Percentiles rank a stretch among this genome's conserved stretches.
phyloP scores from a whole-genome alignment of 2,329 filamentous ascomycete species.

The Colletotrichum falcatum region DNA sequence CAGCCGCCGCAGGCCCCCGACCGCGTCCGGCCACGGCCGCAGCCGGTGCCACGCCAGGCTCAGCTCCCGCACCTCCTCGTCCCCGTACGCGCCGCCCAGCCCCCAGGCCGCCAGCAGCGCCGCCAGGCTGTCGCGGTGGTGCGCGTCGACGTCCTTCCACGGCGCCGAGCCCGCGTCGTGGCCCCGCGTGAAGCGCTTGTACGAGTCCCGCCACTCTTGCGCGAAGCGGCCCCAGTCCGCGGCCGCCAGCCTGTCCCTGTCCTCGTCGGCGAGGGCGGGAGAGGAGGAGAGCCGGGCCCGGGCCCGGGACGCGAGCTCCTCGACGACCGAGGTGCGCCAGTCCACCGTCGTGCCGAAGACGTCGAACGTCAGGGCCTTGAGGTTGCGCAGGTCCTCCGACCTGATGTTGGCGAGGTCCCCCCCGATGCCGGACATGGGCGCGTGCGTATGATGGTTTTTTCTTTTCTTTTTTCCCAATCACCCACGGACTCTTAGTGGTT shows the following conservation, averaged over 20 bases:
- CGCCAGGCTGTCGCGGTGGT: slow-evolving; percentile 73
- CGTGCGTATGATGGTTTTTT: no score
- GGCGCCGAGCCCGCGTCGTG: slow-evolving; percentile 60
- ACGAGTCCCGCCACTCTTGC: slow-evolving; percentile 76
- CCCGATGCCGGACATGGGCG: slow-evolving; percentile 44
- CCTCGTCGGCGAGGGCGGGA: slow-evolving; percentile 55
- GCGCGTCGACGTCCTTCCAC: slow-evolving; percentile 80
- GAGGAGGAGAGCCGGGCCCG: slow-evolving; percentile 60
- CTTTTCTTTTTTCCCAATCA: no score
- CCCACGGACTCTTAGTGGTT: background rate
- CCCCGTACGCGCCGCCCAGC: slow-evolving; percentile 69
- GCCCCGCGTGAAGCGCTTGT: slow-evolving; percentile 68
- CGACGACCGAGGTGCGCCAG: slow-evolving; percentile 77
- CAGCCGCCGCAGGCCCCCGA: slow-evolving; percentile 66
- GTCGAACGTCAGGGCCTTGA: slow-evolving; percentile 77
- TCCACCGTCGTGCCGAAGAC: slow-evolving; percentile 85
- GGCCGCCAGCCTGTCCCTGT: slow-evolving; percentile 61
- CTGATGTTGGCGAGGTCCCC: slow-evolving; percentile 13
- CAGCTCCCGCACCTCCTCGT: slow-evolving; percentile 74
- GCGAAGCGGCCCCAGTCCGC: slow-evolving; percentile 74
- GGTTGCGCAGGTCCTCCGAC: slow-evolving; percentile 20
- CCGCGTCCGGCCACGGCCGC: slow-evolving; percentile 75
- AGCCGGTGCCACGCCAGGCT: slow-evolving; percentile 80
- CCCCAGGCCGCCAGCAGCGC: slow-evolving; percentile 67
- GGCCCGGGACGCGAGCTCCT: slow-evolving; percentile 66